Percentiles rank a stretch among this genome's conserved stretches.
These are phyloP conservation scores for Pythium aquatile DNA, from an alignment of 352 stramenopile genomes.

Conservation along the genomic window DNA sequence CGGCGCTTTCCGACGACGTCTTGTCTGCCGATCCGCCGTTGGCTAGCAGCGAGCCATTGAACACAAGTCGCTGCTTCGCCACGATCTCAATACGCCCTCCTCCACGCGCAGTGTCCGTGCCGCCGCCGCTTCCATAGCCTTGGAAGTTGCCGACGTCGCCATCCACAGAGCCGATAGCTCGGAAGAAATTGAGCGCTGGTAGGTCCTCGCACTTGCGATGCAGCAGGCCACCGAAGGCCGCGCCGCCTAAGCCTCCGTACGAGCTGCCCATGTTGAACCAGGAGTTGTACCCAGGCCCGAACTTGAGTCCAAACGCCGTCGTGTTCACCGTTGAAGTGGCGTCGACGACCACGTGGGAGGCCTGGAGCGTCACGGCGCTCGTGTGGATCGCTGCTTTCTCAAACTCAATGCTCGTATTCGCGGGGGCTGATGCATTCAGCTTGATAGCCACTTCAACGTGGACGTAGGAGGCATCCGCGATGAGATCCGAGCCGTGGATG, in stretches of 20 bases:
- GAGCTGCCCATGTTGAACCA: conserved; percentile 59
- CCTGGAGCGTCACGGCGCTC: conserved; percentile 63
- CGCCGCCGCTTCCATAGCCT: conserved; percentile 80
- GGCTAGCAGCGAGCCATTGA: conserved; percentile 64
- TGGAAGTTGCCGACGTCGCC: conserved; percentile 62
- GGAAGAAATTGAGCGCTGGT: conserved; percentile 55
- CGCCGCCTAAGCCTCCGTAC: conserved; percentile 78
- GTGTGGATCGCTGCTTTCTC: conserved; percentile 48
- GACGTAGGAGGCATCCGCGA: conserved; percentile 13
- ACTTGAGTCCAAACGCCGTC: conserved; percentile 65
- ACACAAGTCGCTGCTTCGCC: conserved; percentile 34
- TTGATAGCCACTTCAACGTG: conserved; percentile 20
- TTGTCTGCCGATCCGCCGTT: conserved; percentile 58
- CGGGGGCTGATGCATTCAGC: conserved; percentile 18
- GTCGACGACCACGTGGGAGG: conserved; percentile 44
- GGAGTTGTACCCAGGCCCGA: conserved; percentile 80
- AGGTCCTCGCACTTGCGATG: conserved; percentile 50
- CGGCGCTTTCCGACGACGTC: conserved; percentile 60
- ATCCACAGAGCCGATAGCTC: conserved; percentile 58
- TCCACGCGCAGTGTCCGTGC: conserved; percentile 54
- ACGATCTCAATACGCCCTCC: conserved; percentile 60
- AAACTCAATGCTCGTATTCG: conserved; percentile 35
- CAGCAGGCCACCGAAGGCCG: conserved; percentile 40
- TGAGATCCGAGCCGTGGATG: conserved; percentile 37
- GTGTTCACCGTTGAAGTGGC: conserved; percentile 49